Conservation (phyloP, 768 basidiomycete genomes). For the Lentinula raphanica region DNA sequence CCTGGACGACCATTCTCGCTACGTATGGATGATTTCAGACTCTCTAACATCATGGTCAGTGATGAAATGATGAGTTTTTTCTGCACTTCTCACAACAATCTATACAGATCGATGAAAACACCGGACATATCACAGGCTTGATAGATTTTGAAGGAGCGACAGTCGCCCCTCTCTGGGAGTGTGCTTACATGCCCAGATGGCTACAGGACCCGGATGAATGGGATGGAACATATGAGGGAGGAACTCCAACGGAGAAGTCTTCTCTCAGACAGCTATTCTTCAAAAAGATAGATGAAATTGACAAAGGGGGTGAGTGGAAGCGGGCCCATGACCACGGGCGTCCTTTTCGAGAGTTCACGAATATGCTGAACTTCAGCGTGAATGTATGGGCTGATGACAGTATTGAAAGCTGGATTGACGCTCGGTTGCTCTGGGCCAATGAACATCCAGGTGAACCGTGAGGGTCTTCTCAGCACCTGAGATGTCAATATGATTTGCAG, state of each 20-base stretch:
- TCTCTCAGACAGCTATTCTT: slow-evolving; percentile 7
- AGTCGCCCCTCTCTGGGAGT: slow-evolving; percentile 18
- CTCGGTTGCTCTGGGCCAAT: slow-evolving; percentile 5
- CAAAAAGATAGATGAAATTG: slow-evolving; percentile 2
- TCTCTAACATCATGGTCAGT: slow-evolving; percentile 16
- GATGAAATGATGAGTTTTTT: background rate
- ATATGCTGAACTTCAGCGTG: slow-evolving; percentile 5
- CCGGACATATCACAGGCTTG: slow-evolving; percentile 14
- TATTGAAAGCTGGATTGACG: slow-evolving; percentile 10
- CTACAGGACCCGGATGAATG: slow-evolving; percentile 9
- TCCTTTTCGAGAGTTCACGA: slow-evolving; percentile 9
- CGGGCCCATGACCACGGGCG: slow-evolving; percentile 6
- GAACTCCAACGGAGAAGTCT: slow-evolving; percentile 2
- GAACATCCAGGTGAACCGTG: background rate
- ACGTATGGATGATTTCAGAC: slow-evolving; percentile 14
- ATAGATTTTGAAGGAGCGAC: slow-evolving; percentile 16
- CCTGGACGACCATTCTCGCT: slow-evolving; percentile 12
- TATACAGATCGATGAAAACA: slow-evolving; percentile 10
- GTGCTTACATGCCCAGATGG: slow-evolving; percentile 17
- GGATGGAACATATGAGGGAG: slow-evolving; percentile 10
- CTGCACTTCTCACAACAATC: background rate
- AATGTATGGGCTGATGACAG: slow-evolving; percentile 11
- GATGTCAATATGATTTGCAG: no score
- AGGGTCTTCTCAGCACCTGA: background rate
- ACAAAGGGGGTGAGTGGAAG: slow-evolving; percentile 10